Percentiles rank a stretch among this genome's conserved stretches.
Conservation (phyloP, 2,329 filamentous ascomycete genomes). For the Ceratocystis harringtonii region DNA sequence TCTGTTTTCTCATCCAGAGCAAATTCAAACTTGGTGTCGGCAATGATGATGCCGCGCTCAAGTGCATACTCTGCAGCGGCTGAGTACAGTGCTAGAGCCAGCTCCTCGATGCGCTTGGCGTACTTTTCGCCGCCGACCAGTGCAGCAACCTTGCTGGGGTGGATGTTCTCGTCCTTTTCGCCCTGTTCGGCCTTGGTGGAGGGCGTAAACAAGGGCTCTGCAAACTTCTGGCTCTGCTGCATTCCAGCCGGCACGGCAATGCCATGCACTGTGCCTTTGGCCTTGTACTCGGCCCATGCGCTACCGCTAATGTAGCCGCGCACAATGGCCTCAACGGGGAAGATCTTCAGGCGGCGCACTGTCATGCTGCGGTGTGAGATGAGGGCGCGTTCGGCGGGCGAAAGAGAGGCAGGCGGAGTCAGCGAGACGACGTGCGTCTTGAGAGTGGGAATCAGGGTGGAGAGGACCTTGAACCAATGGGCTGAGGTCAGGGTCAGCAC, state of each 20-base stretch:
- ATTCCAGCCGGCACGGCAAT: constrained; percentile 54
- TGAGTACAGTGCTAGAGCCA: constrained; percentile 25
- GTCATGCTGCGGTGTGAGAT: constrained; percentile 59
- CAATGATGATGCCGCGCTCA: constrained; percentile 27
- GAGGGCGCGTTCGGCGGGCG: constrained; percentile 33
- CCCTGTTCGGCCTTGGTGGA: constrained; percentile 74
- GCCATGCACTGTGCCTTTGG: constrained; percentile 64
- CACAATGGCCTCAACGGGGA: constrained; percentile 70
- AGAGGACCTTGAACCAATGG: constrained; percentile 40
- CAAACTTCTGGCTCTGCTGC: constrained; percentile 53
- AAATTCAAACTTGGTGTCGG: constrained; percentile 42
- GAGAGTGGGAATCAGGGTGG: constrained; percentile 32
- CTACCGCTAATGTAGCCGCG: constrained; percentile 79
- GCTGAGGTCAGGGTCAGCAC: constrained; percentile 33
- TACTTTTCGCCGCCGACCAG: constrained; percentile 24
- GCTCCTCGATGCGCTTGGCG: constrained; percentile 23
- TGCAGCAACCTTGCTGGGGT: constrained; percentile 48
- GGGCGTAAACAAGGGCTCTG: constrained; percentile 53
- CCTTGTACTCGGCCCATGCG: constrained; percentile 64
- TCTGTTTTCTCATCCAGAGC: constrained; percentile 23
- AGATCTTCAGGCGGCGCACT: constrained; percentile 56
- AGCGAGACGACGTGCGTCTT: constrained; percentile 39
- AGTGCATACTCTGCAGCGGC: constrained; percentile 45
- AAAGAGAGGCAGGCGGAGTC: constrained; percentile 26
- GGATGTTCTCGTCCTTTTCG: constrained; percentile 73